A percentile compares a stretch with the other conserved stretches of the same genome.
Conservation (phyloP, 225 moss, liverwort and hornwort genomes). For the Pleurozium schreberi region DNA sequence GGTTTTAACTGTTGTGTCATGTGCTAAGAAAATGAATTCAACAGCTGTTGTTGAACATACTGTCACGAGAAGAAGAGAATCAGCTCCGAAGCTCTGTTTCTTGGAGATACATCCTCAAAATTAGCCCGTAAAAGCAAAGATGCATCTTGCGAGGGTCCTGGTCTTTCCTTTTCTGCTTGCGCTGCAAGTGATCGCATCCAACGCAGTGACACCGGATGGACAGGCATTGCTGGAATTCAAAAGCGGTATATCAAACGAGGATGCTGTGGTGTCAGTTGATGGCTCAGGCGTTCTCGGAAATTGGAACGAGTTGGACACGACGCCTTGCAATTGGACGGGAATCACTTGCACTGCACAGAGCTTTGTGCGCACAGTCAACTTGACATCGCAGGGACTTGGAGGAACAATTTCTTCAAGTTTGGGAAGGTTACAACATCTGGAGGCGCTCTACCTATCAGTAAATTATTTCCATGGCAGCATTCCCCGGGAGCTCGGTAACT, state of each 20-base stretch:
- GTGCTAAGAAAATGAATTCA: constrained; percentile 6
- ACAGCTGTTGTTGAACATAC: neutral
- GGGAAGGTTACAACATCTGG: constrained; percentile 12
- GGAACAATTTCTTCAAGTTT: constrained; percentile 30
- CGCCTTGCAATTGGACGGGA: constrained; percentile 34
- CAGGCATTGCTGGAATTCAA: constrained; percentile 31
- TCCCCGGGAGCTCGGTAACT: constrained; percentile 32
- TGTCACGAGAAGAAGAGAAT: neutral
- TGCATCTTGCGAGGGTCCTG: constrained; percentile 1
- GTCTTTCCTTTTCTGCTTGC: constrained; percentile 4
- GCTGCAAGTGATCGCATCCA: neutral
- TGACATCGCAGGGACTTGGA: constrained; percentile 8
- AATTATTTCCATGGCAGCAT: constrained; percentile 19
- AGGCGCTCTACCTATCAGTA: constrained; percentile 9
- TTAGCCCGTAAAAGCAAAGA: neutral
- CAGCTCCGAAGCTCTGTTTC: neutral
- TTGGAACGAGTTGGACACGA: constrained; percentile 23
- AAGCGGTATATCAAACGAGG: neutral
- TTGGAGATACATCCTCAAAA: neutral
- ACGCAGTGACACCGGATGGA: constrained; percentile 21
- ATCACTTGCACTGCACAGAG: constrained; percentile 7
- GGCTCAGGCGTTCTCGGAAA: neutral
- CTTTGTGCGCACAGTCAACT: constrained; percentile 8
- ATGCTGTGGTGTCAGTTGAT: neutral
- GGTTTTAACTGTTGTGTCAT: neutral